Evolutionary conservation across 2,329 filamentous ascomycete genomes (phyloP).

Genomic region (Clonostachys byssicola): DNA sequence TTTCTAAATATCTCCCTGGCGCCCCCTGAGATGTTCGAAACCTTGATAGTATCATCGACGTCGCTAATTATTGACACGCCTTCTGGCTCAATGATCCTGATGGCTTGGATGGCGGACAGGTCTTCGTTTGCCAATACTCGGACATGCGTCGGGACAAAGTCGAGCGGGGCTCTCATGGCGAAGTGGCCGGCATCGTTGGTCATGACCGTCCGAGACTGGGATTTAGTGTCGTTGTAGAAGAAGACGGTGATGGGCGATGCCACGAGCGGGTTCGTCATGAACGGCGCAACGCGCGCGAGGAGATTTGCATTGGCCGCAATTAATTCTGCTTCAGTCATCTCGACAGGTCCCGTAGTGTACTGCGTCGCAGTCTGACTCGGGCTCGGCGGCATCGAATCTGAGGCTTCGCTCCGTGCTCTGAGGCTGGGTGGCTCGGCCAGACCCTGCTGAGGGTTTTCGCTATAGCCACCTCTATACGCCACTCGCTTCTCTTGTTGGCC

Average conservation of each 20-base stretch:
- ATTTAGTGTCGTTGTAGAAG: slow-evolving; percentile 85
- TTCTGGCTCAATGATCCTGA: slow-evolving; percentile 70
- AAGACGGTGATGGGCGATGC: slow-evolving; percentile 82
- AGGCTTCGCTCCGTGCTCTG: slow-evolving; percentile 24
- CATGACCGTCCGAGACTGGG: slow-evolving; percentile 76
- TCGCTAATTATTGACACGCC: slow-evolving; percentile 95
- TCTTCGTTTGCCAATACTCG: slow-evolving; percentile 82
- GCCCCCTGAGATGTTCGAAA: slow-evolving; percentile 83
- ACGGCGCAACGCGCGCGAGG: slow-evolving; percentile 83
- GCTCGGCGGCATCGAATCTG: slow-evolving; percentile 36
- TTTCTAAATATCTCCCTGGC: slow-evolving; percentile 95
- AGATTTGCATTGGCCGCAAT: slow-evolving; percentile 78
- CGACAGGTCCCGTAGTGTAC: slow-evolving; percentile 20
- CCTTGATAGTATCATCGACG: slow-evolving; percentile 96
- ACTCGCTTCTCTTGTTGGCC: slow-evolving; percentile 69
- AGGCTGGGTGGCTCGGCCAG: slow-evolving; percentile 23
- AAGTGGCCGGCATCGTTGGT: slow-evolving; percentile 94
- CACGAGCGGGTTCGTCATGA: slow-evolving; percentile 79
- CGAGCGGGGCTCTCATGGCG: slow-evolving; percentile 69
- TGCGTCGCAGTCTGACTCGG: slow-evolving; percentile 33
- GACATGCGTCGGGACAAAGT: slow-evolving; percentile 88
- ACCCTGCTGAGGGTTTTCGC: slow-evolving; percentile 54
- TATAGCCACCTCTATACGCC: slow-evolving; percentile 70
- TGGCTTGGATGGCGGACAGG: slow-evolving; percentile 74
- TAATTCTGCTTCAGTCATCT: slow-evolving; percentile 74